Evolutionary conservation across 2,329 filamentous ascomycete species (phyloP).

Genomic region (Pyrenochaeta sp.): DNA sequence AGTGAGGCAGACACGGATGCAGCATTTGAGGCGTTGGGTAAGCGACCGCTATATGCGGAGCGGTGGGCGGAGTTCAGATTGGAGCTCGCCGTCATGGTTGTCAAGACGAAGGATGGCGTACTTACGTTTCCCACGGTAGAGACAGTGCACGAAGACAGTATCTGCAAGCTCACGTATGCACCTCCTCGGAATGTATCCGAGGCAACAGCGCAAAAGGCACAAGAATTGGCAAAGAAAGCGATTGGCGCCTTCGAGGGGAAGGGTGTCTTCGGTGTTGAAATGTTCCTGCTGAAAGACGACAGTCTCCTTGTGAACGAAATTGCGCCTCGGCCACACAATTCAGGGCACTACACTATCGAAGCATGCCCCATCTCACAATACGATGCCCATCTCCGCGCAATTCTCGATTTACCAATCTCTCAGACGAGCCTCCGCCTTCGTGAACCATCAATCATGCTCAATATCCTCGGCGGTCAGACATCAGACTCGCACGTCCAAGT

Average conservation of each 20-base stretch:
- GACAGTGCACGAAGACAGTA: conserved; percentile 92
- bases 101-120: conserved; percentile 80
- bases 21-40: conserved; percentile 73
- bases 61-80: conserved; percentile 85
- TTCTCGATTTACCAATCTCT: conserved; percentile 72
- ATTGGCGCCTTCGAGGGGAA: conserved; percentile 83
- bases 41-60: conserved; percentile 83
- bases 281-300: conserved; percentile 83
- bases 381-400: conserved; percentile 86
- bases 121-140: conserved; percentile 90
- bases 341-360: conserved; percentile 95
- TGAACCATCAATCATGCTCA: conserved; percentile 77
- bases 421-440: conserved; percentile 63
- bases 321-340: conserved; percentile 86
- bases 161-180: conserved; percentile 91
- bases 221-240: conserved; percentile 79
- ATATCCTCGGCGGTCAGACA: conserved; percentile 76
- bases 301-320: conserved; percentile 85
- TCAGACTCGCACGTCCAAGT: conserved; percentile 70
- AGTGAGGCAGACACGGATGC: conserved; percentile 66
- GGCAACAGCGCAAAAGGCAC: conserved; percentile 69
- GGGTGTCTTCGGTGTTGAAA: conserved; percentile 94
- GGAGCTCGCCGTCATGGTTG: conserved; percentile 93
- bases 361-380: conserved; percentile 90
- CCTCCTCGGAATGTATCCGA: conserved; percentile 77